Base-by-base conservation (phyloP, 306 rosid genomes). In the Fagus sylvatica region DNA sequence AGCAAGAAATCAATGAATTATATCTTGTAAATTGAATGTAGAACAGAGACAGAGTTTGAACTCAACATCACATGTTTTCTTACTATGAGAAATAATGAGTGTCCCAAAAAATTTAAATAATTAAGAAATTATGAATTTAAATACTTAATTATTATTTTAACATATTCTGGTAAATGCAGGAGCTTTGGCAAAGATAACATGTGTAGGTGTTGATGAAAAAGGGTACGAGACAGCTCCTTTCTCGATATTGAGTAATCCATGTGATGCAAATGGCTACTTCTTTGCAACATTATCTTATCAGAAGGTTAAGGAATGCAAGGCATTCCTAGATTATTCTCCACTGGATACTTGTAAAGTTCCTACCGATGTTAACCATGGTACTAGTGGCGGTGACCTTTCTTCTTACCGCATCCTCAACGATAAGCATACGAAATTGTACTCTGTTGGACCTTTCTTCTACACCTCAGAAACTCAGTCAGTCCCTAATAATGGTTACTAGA, bases 191-290 rank as follows among this genome's bases (percentile, higher is more conserved):
- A 72, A 82, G 83, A 82, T 89, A 46, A 83, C 84, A 42, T 89
- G 93, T 53, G 41, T 70, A 41, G 74, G 40, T 61, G 83, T 69
- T 59, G 85, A 84, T 59, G 79, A 19, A 13, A 22, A 22, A 2
- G 64, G 36, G 5, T 57, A 57, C 64, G 16, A 57, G 64, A 22
- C 64, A 57, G 36, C 64, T 57, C 64, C 36, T 71, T 42, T 82
- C 76, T 71, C 86, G 22, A 57, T 62, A 3, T 11, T 78, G 51
- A 85, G 86, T 57, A 62, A 80, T 19, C 54, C 39, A 13, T 82
- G 86, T 15, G 88, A 90, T 76, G 79, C 53, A 12, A 84, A 85
- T 54, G 94, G 94, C 22, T 87, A 90, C 53, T 90, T 84, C 89
- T 56, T 39, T 2, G 78, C 74, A 3, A 80, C 73, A 28, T 56